Conservation (phyloP, 257 asterid genomes). For the Solanum dulcamara region DNA sequence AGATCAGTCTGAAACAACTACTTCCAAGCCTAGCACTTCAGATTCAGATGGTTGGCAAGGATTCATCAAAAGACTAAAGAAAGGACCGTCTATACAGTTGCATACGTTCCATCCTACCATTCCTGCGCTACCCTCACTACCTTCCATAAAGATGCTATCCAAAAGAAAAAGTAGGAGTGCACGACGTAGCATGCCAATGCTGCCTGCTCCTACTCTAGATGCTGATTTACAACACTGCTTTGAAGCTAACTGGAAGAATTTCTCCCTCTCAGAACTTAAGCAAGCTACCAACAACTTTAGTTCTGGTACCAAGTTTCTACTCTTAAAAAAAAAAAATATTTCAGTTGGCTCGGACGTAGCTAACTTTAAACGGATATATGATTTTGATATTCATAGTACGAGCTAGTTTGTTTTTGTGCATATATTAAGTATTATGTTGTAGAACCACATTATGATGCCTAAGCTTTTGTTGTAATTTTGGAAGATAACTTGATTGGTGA, state of each 20-base stretch:
- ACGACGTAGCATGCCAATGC: slow-evolving; percentile 36
- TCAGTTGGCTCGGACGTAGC: neutral
- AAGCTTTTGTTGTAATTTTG: neutral
- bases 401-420: neutral
- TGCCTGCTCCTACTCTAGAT: slow-evolving; percentile 44
- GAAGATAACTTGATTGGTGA: slow-evolving; percentile 80
- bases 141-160: slow-evolving; percentile 68
- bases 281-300: slow-evolving; percentile 56
- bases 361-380: neutral
- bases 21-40: slow-evolving; percentile 28
- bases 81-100: slow-evolving; percentile 42
- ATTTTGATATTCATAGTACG: neutral
- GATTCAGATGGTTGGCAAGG: slow-evolving; percentile 57
- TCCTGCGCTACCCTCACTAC: slow-evolving; percentile 66
- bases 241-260: slow-evolving; percentile 74
- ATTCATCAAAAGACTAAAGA: slow-evolving; percentile 66
- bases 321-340: neutral
- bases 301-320: slow-evolving; percentile 32
- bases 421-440: neutral
- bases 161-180: slow-evolving; percentile 37
- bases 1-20: slow-evolving; percentile 14
- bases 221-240: slow-evolving; percentile 54
- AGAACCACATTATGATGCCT: neutral
- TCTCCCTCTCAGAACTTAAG: slow-evolving; percentile 65
- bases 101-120: slow-evolving; percentile 57